Evolutionary conservation across 1,139 yeast species (phyloP).

Genomic region (Hyphopichia burtonii): DNA sequence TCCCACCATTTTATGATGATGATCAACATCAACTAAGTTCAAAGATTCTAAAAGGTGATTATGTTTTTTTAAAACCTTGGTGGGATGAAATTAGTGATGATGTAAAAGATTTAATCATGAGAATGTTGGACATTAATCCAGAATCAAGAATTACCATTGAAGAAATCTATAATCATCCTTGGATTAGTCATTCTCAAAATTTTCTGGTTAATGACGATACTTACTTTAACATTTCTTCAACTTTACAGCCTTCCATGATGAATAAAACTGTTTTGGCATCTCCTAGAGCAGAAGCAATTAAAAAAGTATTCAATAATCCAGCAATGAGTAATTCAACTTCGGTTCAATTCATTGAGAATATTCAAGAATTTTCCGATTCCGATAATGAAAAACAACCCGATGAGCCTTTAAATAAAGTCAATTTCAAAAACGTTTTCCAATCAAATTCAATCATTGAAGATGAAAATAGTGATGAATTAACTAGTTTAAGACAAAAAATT

Average conservation of each 20-base stretch:
- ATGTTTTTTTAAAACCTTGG: constrained; percentile 86
- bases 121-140: constrained; percentile 61
- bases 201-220: constrained; percentile 4
- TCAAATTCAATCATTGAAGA: constrained; percentile 16
- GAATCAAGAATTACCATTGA: constrained; percentile 59
- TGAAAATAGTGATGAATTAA: constrained; percentile 18
- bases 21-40: constrained; percentile 75
- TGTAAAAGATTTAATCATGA: constrained; percentile 66
- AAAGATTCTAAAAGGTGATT: constrained; percentile 83
- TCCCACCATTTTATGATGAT: constrained; percentile 95
- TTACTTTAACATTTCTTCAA: constrained; percentile 8
- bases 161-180: constrained; percentile 59
- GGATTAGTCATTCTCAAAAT: constrained; percentile 21
- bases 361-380: constrained; percentile 7
- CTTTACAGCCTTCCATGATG: neutral
- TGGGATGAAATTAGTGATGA: constrained; percentile 89
- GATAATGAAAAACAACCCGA: too few relatives aligned
- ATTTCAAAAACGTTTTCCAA: constrained; percentile 36
- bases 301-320: constrained; percentile 45
- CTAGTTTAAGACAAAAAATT: constrained; percentile 5
- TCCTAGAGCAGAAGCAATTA: constrained; percentile 47
- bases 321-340: constrained; percentile 30
- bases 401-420: constrained; percentile 19
- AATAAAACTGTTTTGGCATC: constrained; percentile 12
- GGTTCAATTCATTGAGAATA: constrained; percentile 24